Evolutionary conservation across 2,329 filamentous ascomycete species (phyloP).

Genomic region (Alternaria conjuncta): DNA sequence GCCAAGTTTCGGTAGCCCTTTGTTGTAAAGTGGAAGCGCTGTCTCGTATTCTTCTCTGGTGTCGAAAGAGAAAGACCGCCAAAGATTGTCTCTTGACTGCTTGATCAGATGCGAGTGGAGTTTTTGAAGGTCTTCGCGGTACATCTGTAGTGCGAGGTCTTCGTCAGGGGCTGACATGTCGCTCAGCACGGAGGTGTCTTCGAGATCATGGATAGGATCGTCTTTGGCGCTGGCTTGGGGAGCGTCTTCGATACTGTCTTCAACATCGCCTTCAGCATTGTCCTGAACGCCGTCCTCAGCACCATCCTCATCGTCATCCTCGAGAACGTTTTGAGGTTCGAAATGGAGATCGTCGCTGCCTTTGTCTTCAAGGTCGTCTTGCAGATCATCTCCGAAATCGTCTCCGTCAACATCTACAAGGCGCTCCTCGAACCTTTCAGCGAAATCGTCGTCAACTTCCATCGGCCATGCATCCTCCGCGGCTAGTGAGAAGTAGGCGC

Average conservation of each 20-base stretch:
- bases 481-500: background rate
- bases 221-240: background rate
- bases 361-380: background rate
- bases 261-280: background rate
- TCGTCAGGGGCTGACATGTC: background rate
- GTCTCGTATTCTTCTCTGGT: background rate
- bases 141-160: background rate
- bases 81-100: background rate
- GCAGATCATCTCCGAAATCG: background rate
- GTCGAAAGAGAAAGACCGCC: background rate
- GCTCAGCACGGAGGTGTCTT: background rate
- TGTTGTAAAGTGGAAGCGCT: background rate
- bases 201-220: fast-evolving
- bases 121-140: background rate
- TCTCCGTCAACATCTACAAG: background rate
- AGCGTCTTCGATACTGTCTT: background rate
- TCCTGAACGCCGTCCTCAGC: background rate
- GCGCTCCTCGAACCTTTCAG: background rate
- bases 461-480: background rate
- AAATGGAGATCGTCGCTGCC: background rate
- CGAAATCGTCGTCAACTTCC: background rate
- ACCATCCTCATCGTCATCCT: background rate
- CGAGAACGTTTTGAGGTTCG: background rate
- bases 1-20: background rate
- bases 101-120: background rate